These are phyloP conservation scores for Talaromyces sp. DNA, from an alignment of 2,329 filamentous ascomycete genomes.

Conservation along the genomic window DNA sequence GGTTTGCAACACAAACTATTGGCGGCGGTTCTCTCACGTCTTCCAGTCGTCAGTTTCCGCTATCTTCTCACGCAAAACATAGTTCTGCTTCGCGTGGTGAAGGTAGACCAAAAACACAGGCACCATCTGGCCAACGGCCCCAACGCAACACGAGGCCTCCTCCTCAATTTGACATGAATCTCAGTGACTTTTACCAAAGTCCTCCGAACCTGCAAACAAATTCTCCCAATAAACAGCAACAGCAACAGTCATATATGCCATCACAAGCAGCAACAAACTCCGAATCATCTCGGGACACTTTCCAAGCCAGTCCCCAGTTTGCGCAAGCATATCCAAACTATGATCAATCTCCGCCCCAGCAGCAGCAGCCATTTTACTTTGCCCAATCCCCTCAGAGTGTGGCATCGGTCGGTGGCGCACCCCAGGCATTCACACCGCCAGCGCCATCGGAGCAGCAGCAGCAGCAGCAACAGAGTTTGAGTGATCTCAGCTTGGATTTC, in stretches of 20 bases:
- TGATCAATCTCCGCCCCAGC: slow-evolving; percentile 29
- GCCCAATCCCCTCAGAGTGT: slow-evolving; percentile 28
- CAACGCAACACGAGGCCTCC: slow-evolving; percentile 39
- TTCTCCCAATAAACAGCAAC: slow-evolving; percentile 17
- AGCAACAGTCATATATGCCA: slow-evolving; percentile 12
- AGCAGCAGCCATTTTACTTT: slow-evolving; percentile 24
- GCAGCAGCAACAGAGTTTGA: slow-evolving; percentile 1
- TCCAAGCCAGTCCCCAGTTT: slow-evolving; percentile 22
- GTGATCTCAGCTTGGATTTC: slow-evolving; percentile 49
- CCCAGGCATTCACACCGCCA: slow-evolving; percentile 21
- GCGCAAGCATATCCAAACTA: slow-evolving; percentile 31
- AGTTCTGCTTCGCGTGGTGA: slow-evolving; percentile 1
- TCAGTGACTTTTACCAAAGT: slow-evolving; percentile 40
- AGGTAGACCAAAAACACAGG: slow-evolving; percentile 15
- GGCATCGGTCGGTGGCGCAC: slow-evolving; percentile 23
- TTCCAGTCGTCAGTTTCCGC: slow-evolving; percentile 2
- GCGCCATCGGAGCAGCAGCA: slow-evolving; percentile 10
- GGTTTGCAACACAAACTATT: slow-evolving; percentile 57
- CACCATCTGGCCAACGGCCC: slow-evolving; percentile 19
- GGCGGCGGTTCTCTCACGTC: slow-evolving; percentile 16
- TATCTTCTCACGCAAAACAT: not conserved
- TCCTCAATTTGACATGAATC: slow-evolving; percentile 56
- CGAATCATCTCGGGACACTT: slow-evolving; percentile 19
- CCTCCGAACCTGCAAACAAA: slow-evolving; percentile 24
- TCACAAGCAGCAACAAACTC: slow-evolving; percentile 6